phyloP scores from a whole-genome alignment of 345 rosid genomes.

The Melaleuca quinquenervia region DNA sequence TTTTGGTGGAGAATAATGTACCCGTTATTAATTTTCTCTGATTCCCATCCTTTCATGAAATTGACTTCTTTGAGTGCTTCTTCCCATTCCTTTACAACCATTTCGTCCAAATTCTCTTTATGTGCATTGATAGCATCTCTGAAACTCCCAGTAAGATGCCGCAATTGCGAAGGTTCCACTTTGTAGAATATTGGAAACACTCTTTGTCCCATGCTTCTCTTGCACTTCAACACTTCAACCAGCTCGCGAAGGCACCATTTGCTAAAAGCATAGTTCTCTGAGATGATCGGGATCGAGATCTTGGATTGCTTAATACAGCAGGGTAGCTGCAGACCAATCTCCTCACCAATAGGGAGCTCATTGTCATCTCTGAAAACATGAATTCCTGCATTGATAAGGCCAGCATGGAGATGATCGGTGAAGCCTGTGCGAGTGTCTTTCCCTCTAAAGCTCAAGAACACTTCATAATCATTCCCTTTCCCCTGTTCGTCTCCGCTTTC shows the following conservation, averaged over 20 bases:
- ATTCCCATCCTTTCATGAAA: neutral
- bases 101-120: neutral
- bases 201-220: fast-evolving
- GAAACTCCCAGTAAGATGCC: fast-evolving
- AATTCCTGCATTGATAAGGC: fast-evolving
- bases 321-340: neutral
- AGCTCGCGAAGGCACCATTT: neutral
- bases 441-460: neutral
- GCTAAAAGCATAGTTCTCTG: fast-evolving
- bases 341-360: neutral
- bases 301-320: neutral
- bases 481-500: fast-evolving
- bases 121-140: neutral
- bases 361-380: neutral
- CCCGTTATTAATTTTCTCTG: neutral
- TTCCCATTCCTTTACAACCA: neutral
- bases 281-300: neutral
- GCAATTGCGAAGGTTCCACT: neutral
- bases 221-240: neutral
- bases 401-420: neutral
- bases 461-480: neutral
- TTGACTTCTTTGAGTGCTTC: fast-evolving
- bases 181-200: neutral
- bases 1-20: neutral
- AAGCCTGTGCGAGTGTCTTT: fast-evolving